Conservation (phyloP, 345 rosid species). For the Cardiospermum halicacabum region DNA sequence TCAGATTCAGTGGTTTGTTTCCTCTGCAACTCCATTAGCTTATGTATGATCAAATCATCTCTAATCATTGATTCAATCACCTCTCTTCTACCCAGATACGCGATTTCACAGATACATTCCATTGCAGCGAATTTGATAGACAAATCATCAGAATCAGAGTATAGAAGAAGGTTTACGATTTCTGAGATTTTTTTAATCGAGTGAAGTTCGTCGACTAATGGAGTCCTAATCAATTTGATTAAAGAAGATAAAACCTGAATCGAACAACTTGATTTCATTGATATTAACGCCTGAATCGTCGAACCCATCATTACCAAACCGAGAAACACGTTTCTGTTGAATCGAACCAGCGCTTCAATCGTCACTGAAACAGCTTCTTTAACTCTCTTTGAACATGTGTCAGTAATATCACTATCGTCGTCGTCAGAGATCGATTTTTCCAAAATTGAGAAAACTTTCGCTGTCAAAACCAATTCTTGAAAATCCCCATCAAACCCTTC, state of each 20-base stretch:
- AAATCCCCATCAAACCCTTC: constrained; percentile 45
- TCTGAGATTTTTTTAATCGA: constrained; percentile 32
- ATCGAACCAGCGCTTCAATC: constrained; percentile 35
- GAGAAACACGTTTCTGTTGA: constrained; percentile 55
- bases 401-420: too few relatives aligned
- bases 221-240: constrained; percentile 34
- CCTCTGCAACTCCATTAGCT: constrained; percentile 44
- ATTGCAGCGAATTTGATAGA: constrained; percentile 20
- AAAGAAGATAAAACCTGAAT: constrained; percentile 35
- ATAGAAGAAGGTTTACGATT: constrained; percentile 32
- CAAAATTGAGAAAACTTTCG: constrained; percentile 36
- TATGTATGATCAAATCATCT: constrained; percentile 36
- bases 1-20: constrained; percentile 11
- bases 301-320: constrained; percentile 58
- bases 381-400: constrained; percentile 20
- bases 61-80: constrained; percentile 39
- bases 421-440: constrained; percentile 34
- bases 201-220: constrained; percentile 51
- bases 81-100: constrained; percentile 46
- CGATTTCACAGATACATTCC: constrained; percentile 42
- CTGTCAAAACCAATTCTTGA: constrained; percentile 45
- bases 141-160: constrained; percentile 23
- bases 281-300: constrained; percentile 31
- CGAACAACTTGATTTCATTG: constrained; percentile 35
- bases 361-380: constrained; percentile 30